These are phyloP conservation scores for Tylopilus subfusipes DNA, from an alignment of 768 basidiomycete genomes.

Conservation along the genomic window DNA sequence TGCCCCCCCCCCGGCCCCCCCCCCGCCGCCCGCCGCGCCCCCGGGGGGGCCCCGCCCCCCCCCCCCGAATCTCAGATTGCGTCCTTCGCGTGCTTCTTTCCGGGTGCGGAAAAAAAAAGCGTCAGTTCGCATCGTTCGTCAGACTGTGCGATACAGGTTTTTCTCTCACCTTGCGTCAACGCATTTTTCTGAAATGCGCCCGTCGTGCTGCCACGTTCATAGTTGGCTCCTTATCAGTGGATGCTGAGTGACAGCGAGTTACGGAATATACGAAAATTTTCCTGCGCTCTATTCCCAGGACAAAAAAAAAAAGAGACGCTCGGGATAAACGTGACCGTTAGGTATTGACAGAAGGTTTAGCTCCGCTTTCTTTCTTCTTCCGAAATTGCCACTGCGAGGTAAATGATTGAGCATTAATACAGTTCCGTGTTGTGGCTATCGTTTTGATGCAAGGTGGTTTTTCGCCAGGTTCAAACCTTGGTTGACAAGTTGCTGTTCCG, in stretches of 20 bases:
- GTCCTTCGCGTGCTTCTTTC: too few relatives aligned
- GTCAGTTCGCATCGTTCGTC: not conserved
- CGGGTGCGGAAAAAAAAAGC: not conserved
- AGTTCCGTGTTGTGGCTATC: constrained; percentile 9
- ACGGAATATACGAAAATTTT: constrained; percentile 20
- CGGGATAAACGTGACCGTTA: constrained; percentile 12
- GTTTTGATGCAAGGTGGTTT: constrained; percentile 10
- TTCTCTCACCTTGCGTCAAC: constrained; percentile 9
- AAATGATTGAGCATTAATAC: not conserved
- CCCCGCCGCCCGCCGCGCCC: too few relatives aligned
- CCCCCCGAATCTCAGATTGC: too few relatives aligned
- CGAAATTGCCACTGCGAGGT: constrained; percentile 4
- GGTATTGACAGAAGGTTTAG: constrained; percentile 19
- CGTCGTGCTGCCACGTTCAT: constrained; percentile 20
- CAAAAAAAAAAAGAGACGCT: constrained; percentile 10
- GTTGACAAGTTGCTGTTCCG: constrained; percentile 18
- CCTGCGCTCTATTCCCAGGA: constrained; percentile 26
- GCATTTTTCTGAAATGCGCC: not conserved
- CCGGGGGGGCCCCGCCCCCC: too few relatives aligned
- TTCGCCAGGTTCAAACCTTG: constrained; percentile 20
- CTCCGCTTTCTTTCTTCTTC: constrained; percentile 5
- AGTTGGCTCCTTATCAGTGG: constrained; percentile 18
- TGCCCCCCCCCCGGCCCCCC: too few relatives aligned
- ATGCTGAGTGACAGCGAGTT: constrained; percentile 20
- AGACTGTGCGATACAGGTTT: not conserved